Percentiles rank a stretch among this genome's conserved stretches.
These are phyloP conservation scores for Pseudozyma sp. DNA, from an alignment of 1,284 basidiomycete species.

Conservation along the genomic window DNA sequence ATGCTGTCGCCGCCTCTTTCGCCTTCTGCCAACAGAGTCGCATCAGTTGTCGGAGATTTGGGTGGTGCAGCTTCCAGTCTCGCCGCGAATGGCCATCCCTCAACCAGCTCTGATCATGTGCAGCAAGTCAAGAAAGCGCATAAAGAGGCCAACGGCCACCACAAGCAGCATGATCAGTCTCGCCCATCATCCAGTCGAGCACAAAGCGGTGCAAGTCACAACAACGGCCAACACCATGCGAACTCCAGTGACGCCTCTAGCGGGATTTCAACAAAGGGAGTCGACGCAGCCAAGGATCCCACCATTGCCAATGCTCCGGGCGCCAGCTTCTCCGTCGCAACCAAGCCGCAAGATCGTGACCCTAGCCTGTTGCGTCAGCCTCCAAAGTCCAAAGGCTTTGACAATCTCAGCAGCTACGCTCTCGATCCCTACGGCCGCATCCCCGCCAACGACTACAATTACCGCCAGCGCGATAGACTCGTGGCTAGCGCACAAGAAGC, in stretches of 20 bases:
- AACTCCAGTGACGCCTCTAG: neutral
- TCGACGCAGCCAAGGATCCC: slow-evolving; percentile 36
- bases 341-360: slow-evolving; percentile 48
- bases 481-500: slow-evolving; percentile 51
- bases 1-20: slow-evolving; percentile 41
- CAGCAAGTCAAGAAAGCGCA: slow-evolving; percentile 19
- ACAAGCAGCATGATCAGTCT: slow-evolving; percentile 7
- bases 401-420: slow-evolving; percentile 32
- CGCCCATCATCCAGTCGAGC: slow-evolving; percentile 13
- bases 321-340: slow-evolving; percentile 45
- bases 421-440: slow-evolving; percentile 51
- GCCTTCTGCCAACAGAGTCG: slow-evolving; percentile 13
- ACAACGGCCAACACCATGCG: neutral
- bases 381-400: slow-evolving; percentile 25
- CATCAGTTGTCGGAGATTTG: slow-evolving; percentile 15
- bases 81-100: slow-evolving; percentile 7
- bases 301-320: slow-evolving; percentile 35
- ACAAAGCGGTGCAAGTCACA: neutral
- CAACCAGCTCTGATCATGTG: slow-evolving; percentile 3
- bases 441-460: slow-evolving; percentile 42
- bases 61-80: neutral
- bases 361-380: slow-evolving; percentile 40
- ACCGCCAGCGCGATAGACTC: slow-evolving; percentile 50
- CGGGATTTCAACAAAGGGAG: slow-evolving; percentile 12
- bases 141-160: slow-evolving; percentile 10